phyloP scores from a whole-genome alignment of 164 flowering plant species.

The Tetracentron sinense region DNA sequence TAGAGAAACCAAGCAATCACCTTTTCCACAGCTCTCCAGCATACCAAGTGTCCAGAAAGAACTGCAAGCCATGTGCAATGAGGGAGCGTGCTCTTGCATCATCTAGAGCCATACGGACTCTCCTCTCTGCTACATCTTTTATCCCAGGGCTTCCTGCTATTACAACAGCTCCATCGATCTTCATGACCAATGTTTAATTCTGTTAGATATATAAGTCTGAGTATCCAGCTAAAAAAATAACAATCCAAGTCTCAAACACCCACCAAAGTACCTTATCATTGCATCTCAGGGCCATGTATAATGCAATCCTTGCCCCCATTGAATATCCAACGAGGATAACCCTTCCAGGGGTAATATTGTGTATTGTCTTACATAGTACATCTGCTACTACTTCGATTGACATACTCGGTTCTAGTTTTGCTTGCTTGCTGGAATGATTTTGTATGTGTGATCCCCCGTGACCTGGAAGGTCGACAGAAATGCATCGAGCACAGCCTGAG shows the following conservation, averaged over 20 bases:
- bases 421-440: conserved; percentile 10
- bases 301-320: conserved; percentile 92
- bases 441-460: conserved; percentile 65
- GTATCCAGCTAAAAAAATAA: conserved; percentile 1
- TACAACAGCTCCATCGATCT: conserved; percentile 69
- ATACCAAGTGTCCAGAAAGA: conserved; percentile 75
- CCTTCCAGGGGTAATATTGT: conserved; percentile 35
- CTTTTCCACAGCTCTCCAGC: conserved; percentile 71
- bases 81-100: conserved; percentile 58
- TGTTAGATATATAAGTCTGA: background rate
- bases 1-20: conserved; percentile 28
- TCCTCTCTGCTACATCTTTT: conserved; percentile 40
- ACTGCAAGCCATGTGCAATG: conserved; percentile 46
- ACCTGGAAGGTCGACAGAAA: conserved; percentile 92
- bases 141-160: conserved; percentile 98
- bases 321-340: conserved; percentile 87
- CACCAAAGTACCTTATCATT: conserved; percentile 42
- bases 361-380: conserved; percentile 40
- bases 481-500: conserved; percentile 74
- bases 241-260: conserved; percentile 3
- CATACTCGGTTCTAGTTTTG: conserved; percentile 25
- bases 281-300: conserved; percentile 69
- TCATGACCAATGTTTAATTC: conserved; percentile 3
- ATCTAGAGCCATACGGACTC: conserved; percentile 59
- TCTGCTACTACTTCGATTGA: conserved; percentile 60